phyloP scores from a whole-genome alignment of 352 stramenopile species.

The Plasmopara viticola region DNA sequence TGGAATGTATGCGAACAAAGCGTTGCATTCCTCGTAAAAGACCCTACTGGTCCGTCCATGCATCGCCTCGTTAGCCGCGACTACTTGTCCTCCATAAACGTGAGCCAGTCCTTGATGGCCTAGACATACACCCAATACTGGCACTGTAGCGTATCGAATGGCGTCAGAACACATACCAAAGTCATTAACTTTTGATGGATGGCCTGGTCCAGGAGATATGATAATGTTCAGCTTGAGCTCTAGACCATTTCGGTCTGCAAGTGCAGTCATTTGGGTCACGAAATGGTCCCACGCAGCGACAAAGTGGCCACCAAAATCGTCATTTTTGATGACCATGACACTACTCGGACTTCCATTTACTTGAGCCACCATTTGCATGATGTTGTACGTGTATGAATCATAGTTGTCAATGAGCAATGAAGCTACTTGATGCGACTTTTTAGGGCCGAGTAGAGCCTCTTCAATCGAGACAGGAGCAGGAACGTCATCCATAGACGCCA shows the following conservation, averaged over 20 bases:
- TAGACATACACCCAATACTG: constrained; percentile 96
- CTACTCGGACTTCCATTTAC: constrained; percentile 62
- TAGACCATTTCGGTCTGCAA: constrained; percentile 11
- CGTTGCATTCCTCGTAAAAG: constrained; percentile 18
- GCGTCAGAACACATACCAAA: constrained; percentile 87
- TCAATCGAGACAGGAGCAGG: constrained; percentile 2
- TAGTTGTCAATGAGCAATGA: constrained; percentile 97
- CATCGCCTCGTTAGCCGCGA: constrained; percentile 84
- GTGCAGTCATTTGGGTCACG: constrained; percentile 24
- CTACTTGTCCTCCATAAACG: constrained; percentile 80
- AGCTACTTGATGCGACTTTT: constrained; percentile 27
- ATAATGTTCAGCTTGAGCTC: constrained; percentile 72
- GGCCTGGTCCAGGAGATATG: constrained; percentile 89
- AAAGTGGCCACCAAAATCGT: constrained; percentile 79
- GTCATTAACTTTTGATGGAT: constrained; percentile 62
- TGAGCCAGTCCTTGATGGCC: constrained; percentile 93
- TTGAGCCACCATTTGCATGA: constrained; percentile 91
- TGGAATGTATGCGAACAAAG: constrained; percentile 55
- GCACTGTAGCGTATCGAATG: constrained; percentile 52
- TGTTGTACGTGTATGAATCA: constrained; percentile 98
- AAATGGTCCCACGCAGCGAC: constrained; percentile 53
- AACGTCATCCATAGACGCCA: constrained; percentile 27
- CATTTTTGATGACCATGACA: constrained; percentile 90
- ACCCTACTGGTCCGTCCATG: constrained; percentile 90
- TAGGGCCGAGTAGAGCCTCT: constrained; percentile 2